A percentile compares a stretch with the other conserved stretches of the same genome.
Conservation (phyloP, 192 early-diverging fungal species). For the Entophlyctis luteolus region DNA sequence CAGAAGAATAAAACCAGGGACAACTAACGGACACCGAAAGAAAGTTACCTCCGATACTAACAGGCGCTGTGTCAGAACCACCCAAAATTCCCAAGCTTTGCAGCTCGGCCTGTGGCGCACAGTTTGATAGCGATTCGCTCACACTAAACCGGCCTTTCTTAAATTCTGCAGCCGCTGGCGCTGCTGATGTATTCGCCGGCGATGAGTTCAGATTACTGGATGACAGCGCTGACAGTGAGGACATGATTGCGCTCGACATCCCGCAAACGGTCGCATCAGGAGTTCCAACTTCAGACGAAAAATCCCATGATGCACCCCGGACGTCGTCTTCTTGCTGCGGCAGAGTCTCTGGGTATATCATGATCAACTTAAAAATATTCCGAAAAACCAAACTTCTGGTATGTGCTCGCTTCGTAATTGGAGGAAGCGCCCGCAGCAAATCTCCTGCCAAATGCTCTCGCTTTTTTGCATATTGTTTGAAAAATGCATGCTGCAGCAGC, state of each 20-base stretch:
- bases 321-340: constrained; percentile 24
- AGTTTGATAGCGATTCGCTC: constrained; percentile 29
- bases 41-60: constrained; percentile 15
- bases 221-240: too few relatives aligned
- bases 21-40: constrained; percentile 18
- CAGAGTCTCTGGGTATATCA: neutral
- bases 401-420: constrained; percentile 65
- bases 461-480: constrained; percentile 68
- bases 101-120: constrained; percentile 8
- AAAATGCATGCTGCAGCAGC: constrained; percentile 72
- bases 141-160: constrained; percentile 77
- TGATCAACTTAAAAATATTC: neutral
- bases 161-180: constrained; percentile 37
- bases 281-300: constrained; percentile 25
- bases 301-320: constrained; percentile 67
- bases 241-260: neutral
- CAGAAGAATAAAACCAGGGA: constrained; percentile 12
- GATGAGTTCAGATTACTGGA: too few relatives aligned
- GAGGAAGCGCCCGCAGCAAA: constrained; percentile 58
- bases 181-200: neutral
- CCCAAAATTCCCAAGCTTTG: too few relatives aligned
- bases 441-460: constrained; percentile 55
- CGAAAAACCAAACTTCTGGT: constrained; percentile 39
- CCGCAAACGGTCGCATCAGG: neutral
- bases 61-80: too few relatives aligned